phyloP scores from a whole-genome alignment of 2,329 filamentous ascomycete species.

The Leptosphaerulina australis region DNA sequence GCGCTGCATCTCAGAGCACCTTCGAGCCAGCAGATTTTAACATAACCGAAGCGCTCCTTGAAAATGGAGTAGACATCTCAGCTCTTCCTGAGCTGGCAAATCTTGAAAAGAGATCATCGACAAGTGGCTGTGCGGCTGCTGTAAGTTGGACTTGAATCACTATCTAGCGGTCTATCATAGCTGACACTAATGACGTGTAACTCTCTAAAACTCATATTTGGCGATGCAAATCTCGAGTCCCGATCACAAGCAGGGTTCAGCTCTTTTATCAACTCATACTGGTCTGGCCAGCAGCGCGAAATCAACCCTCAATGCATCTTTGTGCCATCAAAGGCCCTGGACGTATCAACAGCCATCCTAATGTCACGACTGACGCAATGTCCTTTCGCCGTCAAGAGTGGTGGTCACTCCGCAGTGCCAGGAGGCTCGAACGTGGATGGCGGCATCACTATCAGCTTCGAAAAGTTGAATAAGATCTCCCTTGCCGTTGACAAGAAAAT shows the following conservation, averaged over 20 bases:
- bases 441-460: constrained; percentile 54
- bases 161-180: too few relatives aligned
- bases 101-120: neutral
- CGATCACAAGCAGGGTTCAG: constrained; percentile 24
- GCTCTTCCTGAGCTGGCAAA: constrained; percentile 19
- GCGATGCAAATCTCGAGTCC: constrained; percentile 18
- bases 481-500: constrained; percentile 34
- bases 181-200: constrained; percentile 26
- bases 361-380: constrained; percentile 30
- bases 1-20: neutral
- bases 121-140: constrained; percentile 23
- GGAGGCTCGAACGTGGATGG: constrained; percentile 51
- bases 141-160: too few relatives aligned
- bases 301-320: constrained; percentile 26
- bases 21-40: constrained; percentile 28
- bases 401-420: constrained; percentile 51
- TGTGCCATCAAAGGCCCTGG: constrained; percentile 18
- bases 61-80: constrained; percentile 26
- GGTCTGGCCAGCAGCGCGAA: constrained; percentile 24
- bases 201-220: constrained; percentile 27
- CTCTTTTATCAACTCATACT: constrained; percentile 23
- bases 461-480: constrained; percentile 36
- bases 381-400: constrained; percentile 53
- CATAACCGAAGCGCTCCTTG: constrained; percentile 27
- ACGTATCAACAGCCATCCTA: constrained; percentile 24